A percentile compares a stretch with the other conserved stretches of the same genome.
These are phyloP conservation scores for Eutrema yunnanense DNA, from an alignment of 345 rosid species.

Conservation along the genomic window DNA sequence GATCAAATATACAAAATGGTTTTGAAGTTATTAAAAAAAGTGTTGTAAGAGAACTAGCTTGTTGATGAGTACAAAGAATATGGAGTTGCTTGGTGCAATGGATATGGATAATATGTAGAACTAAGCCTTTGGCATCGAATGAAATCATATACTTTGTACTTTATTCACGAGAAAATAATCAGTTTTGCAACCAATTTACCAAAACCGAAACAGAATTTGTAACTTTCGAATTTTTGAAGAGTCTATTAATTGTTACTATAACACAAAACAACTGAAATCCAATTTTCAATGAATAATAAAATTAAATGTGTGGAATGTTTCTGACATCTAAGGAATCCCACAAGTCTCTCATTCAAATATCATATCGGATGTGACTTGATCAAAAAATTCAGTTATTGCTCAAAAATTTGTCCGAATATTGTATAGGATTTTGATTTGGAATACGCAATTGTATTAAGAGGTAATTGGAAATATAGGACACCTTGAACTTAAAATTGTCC, in stretches of 20 bases:
- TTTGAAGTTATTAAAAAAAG: not conserved
- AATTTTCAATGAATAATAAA: not conserved
- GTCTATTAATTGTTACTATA: not conserved
- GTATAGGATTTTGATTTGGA: not conserved
- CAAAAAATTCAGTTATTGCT: not conserved
- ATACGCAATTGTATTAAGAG: not conserved
- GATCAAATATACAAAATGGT: not conserved
- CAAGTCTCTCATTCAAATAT: not conserved
- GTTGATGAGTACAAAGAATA: conserved; percentile 8
- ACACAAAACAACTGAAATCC: not conserved
- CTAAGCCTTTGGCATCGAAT: conserved; percentile 14
- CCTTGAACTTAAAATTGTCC: no score
- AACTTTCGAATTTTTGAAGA: not conserved
- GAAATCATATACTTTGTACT: conserved; percentile 1
- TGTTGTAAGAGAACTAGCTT: not conserved
- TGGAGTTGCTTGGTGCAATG: conserved; percentile 15
- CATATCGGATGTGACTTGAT: not conserved
- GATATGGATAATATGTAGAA: not conserved
- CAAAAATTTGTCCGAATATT: not conserved
- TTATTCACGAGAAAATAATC: no score
- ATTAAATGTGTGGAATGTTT: not conserved
- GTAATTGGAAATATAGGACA: no score
- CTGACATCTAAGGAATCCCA: not conserved
- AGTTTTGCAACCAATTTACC: not conserved
- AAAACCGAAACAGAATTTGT: not conserved